Percentiles rank a stretch among this genome's conserved stretches.
Conservation (phyloP, 345 rosid genomes). For the Geranium rotundifolium region DNA sequence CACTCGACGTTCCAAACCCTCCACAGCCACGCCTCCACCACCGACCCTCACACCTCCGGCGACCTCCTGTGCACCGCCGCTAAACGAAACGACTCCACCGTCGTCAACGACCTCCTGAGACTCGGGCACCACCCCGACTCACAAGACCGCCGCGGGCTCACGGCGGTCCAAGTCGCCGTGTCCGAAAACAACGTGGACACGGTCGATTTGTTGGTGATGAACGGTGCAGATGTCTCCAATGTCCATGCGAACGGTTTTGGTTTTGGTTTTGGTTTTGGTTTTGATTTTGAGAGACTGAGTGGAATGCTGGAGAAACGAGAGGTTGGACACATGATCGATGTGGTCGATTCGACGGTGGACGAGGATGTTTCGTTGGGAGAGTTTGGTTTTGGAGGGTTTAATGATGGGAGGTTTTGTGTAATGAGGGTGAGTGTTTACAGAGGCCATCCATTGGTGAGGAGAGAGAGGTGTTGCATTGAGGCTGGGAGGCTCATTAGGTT, state of each 20-base stretch:
- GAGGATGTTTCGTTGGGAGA: constrained; percentile 21
- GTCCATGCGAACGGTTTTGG: constrained; percentile 4
- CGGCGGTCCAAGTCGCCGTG: constrained; percentile 56
- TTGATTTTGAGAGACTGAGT: constrained; percentile 19
- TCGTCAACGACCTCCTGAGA: constrained; percentile 46
- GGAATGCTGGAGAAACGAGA: constrained; percentile 38
- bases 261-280: constrained; percentile 12
- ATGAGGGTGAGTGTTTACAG: constrained; percentile 57
- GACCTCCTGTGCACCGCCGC: constrained; percentile 75
- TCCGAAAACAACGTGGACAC: constrained; percentile 45
- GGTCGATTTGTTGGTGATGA: constrained; percentile 50
- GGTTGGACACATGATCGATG: constrained; percentile 25
- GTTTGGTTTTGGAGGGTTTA: constrained; percentile 3
- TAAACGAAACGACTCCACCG: constrained; percentile 39
- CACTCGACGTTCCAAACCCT: constrained; percentile 47
- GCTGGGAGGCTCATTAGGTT: constrained; percentile 54
- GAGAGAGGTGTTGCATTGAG: constrained; percentile 14
- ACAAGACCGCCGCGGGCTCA: constrained; percentile 45
- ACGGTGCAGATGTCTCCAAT: constrained; percentile 47
- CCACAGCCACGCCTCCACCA: constrained; percentile 43
- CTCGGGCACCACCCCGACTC: constrained; percentile 46
- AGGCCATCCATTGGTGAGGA: constrained; percentile 27
- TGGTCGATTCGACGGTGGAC: constrained; percentile 12
- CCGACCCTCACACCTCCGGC: constrained; percentile 52
- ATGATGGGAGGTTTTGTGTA: background rate